Percentiles rank a stretch among this genome's conserved stretches.
These are phyloP conservation scores for Debaryomyces tyrocola DNA, from an alignment of 805 yeast species.

Conservation along the genomic window DNA sequence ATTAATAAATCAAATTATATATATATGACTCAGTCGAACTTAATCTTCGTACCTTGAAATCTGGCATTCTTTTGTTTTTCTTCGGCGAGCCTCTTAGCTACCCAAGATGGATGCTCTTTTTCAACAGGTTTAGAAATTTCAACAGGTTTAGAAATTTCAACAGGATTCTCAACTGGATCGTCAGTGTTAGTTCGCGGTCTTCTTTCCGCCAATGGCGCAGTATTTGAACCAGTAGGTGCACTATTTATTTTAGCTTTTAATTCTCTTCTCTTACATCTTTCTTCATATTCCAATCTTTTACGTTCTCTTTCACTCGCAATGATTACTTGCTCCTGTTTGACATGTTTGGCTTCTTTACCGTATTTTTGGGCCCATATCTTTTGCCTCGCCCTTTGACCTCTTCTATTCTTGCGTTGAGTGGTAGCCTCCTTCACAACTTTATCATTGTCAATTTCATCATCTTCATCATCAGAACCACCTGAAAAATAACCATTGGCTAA, in stretches of 20 bases:
- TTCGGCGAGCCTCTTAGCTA: slow-evolving; percentile 77
- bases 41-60: slow-evolving; percentile 83
- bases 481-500: slow-evolving; percentile 81
- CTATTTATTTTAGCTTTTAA: slow-evolving; percentile 38
- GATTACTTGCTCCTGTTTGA: slow-evolving; percentile 62
- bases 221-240: slow-evolving; percentile 39
- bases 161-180: neutral
- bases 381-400: slow-evolving; percentile 97
- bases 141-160: slow-evolving; percentile 14
- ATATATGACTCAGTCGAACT: slow-evolving; percentile 49
- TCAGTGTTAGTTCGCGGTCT: slow-evolving; percentile 9
- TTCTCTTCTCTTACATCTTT: slow-evolving; percentile 66
- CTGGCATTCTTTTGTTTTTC: slow-evolving; percentile 62
- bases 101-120: slow-evolving; percentile 94
- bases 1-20: slow-evolving; percentile 1
- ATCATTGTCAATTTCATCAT: slow-evolving; percentile 42
- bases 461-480: slow-evolving; percentile 73
- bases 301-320: slow-evolving; percentile 55
- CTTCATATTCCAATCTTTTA: slow-evolving; percentile 67
- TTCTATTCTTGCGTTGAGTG: slow-evolving; percentile 73
- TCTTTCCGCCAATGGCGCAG: slow-evolving; percentile 40
- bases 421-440: slow-evolving; percentile 53
- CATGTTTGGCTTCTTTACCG: slow-evolving; percentile 82
- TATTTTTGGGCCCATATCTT: slow-evolving; percentile 93
- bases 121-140: slow-evolving; percentile 16